A percentile compares a stretch with the other conserved stretches of the same genome.
phyloP scores from a whole-genome alignment of 805 yeast genomes.

The Sugiyamaella smithiae region DNA sequence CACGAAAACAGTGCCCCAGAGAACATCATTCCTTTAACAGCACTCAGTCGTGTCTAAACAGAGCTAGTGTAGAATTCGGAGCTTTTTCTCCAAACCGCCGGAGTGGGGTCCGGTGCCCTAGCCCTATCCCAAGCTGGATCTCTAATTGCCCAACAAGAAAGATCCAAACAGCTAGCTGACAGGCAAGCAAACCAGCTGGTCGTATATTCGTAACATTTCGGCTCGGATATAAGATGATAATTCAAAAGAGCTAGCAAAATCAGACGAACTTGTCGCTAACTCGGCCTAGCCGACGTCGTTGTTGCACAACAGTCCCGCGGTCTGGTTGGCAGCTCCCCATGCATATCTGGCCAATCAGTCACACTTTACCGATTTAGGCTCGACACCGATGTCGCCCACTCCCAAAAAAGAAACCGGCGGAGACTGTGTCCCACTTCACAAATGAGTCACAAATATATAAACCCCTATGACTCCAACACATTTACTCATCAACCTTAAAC shows the following conservation, averaged over 20 bases:
- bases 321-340: not conserved
- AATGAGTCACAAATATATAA: constrained; percentile 10
- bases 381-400: constrained; percentile 1
- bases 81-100: not conserved
- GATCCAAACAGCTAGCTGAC: not conserved
- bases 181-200: not conserved
- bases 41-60: too few relatives aligned
- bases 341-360: constrained; percentile 4
- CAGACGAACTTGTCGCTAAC: too few relatives aligned
- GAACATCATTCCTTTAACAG: too few relatives aligned
- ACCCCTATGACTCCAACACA: not conserved
- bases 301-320: too few relatives aligned
- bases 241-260: too few relatives aligned
- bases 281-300: not conserved
- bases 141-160: not conserved
- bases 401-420: constrained; percentile 5
- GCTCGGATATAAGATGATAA: too few relatives aligned
- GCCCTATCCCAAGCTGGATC: not conserved
- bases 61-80: not conserved
- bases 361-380: constrained; percentile 3
- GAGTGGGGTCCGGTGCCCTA: not conserved
- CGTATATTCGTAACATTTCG: too few relatives aligned
- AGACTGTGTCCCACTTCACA: not conserved
- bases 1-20: too few relatives aligned
- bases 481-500: not conserved